A percentile compares a stretch with the other conserved stretches of the same genome.
Evolutionary conservation across 2,329 filamentous ascomycete species (phyloP).

Genomic region (Phialocephala sp.): DNA sequence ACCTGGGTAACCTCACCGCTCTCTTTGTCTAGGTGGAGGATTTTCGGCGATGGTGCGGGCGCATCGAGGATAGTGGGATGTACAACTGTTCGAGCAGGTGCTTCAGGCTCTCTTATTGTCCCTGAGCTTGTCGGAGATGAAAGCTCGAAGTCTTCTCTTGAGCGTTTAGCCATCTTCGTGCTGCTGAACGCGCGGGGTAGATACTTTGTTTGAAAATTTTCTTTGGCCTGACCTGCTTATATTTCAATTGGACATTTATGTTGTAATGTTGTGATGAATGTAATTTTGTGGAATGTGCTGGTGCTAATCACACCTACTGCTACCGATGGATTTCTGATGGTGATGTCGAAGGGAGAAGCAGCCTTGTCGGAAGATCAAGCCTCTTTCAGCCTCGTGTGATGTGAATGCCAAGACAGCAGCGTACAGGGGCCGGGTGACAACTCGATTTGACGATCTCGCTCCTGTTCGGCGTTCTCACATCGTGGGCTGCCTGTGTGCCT

Average conservation of each 20-base stretch:
- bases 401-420: conserved; percentile 5
- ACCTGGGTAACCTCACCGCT: conserved; percentile 36
- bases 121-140: conserved; percentile 45
- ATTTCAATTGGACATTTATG: conserved; percentile 5
- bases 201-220: conserved; percentile 38
- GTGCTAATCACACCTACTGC: background rate
- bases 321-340: background rate
- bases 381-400: conserved; percentile 19
- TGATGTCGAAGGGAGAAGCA: background rate
- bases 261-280: background rate
- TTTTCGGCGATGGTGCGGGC: conserved; percentile 53
- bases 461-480: conserved; percentile 1
- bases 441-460: conserved; percentile 4
- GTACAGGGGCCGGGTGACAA: background rate
- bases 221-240: conserved; percentile 13
- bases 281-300: background rate
- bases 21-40: conserved; percentile 60
- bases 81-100: conserved; percentile 35
- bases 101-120: conserved; percentile 24
- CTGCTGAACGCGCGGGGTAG: conserved; percentile 43
- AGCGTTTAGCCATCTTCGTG: conserved; percentile 63
- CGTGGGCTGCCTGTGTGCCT: background rate
- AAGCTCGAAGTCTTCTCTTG: conserved; percentile 56
- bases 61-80: conserved; percentile 36
- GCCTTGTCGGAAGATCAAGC: conserved; percentile 1